Base-by-base conservation (phyloP, 1,284 basidiomycete genomes). In the Malassezia arunalokei region DNA sequence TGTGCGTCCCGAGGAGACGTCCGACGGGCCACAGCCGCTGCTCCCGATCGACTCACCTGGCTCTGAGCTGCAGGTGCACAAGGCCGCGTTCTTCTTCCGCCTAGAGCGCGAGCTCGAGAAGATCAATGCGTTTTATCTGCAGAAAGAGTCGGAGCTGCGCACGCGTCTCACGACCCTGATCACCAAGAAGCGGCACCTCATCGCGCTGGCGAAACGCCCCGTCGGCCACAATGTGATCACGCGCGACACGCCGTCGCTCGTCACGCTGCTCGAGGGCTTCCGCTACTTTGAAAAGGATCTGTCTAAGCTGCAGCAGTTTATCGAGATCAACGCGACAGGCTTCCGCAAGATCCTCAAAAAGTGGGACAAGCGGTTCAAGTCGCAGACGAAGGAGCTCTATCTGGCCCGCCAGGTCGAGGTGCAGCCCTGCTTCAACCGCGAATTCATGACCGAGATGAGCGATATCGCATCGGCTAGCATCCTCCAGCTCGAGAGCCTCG, bases 101-200 rank as follows among this genome's bases (percentile, higher is more conserved):
- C 81, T 99, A 1, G 92, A 96, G 75, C 81, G 94, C 31, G 94
- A 99, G 75, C 78, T 98, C 17, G 94, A 98, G 77, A 99, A 98
- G 91, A 96, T 99, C 78, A 98, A 99, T 76, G 82, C 84, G n/a
- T 98, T 99, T 73, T 99, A 99, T 76, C 81, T 98, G 44, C 87
- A 92, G 75, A 95, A 94, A 75, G 94, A 99, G 75, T 86, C 90
- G 9, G 90, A 96, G 65, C 81, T 98, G 47, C 89, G 88, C 42
- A 58, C 71, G 76, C 92, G 58, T 81, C 82, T 99, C 54, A 83
- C 92, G 64, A 94, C 90, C 0, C 78, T 99, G 14, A 80, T 99
- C 42, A 89, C 89, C 33, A 96, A 96, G 75, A 96, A 96, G 75
- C 83, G 92, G 58, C 83, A 90, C 74, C 73, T 77, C 12, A 71